phyloP scores from a whole-genome alignment of 1,139 yeast species.

The Hyphopichia fennica region DNA sequence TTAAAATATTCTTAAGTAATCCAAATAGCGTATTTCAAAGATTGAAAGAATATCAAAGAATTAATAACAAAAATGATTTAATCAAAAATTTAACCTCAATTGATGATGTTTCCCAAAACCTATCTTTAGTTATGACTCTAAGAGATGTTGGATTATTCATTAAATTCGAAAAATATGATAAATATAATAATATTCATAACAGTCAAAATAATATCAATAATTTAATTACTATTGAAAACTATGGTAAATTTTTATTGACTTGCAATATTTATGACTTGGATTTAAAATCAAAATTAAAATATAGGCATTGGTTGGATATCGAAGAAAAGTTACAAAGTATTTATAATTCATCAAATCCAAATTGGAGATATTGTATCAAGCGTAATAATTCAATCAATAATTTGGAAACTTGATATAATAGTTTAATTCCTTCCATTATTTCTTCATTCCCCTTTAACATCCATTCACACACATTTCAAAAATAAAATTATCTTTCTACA shows the following conservation, averaged over 20 bases:
- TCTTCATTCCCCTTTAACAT: background rate
- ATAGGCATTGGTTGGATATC: conserved; percentile 42
- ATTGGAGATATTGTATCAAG: conserved; percentile 36
- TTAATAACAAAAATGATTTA: conserved; percentile 34
- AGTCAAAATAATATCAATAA: conserved; percentile 36
- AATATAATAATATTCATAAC: conserved; percentile 28
- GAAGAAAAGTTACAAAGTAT: conserved; percentile 35
- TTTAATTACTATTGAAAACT: conserved; percentile 24
- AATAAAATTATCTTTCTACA: too few relatives aligned
- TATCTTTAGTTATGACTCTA: conserved; percentile 53
- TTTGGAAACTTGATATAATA: conserved; percentile 2
- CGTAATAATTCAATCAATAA: conserved; percentile 1
- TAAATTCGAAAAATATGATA: conserved; percentile 37
- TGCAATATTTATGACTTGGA: conserved; percentile 48
- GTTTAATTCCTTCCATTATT: background rate
- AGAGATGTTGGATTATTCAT: conserved; percentile 56
- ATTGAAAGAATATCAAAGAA: conserved; percentile 36
- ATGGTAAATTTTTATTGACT: conserved; percentile 31
- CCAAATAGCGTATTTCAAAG: conserved; percentile 40
- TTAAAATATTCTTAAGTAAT: conserved; percentile 26
- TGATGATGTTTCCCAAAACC: conserved; percentile 44
- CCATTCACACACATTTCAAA: too few relatives aligned
- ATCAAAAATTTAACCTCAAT: conserved; percentile 34
- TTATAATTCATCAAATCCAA: conserved; percentile 35
- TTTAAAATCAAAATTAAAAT: conserved; percentile 40